A percentile compares a stretch with the other conserved stretches of the same genome.
phyloP scores from a whole-genome alignment of 352 stramenopile genomes.

The Pythium scleroteichum region DNA sequence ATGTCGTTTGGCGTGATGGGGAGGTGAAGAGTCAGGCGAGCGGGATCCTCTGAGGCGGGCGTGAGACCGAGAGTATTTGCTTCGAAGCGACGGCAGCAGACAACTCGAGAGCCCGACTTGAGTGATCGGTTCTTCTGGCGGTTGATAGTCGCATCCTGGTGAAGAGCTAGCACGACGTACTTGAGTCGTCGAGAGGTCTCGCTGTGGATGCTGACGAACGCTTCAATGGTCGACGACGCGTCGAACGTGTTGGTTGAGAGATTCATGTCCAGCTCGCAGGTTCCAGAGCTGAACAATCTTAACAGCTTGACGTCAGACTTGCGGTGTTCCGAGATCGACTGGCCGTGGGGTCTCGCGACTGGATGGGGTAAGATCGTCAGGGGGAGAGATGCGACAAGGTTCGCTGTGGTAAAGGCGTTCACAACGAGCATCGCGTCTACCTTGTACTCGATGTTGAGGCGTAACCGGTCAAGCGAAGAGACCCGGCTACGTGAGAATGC shows the following conservation, averaged over 20 bases:
- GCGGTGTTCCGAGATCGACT: no score
- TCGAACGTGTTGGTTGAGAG: no score
- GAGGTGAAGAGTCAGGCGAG: neutral
- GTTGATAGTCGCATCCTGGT: constrained; percentile 13
- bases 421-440: neutral
- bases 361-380: no score
- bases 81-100: constrained; percentile 11
- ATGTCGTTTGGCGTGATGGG: constrained; percentile 2
- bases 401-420: neutral
- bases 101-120: neutral
- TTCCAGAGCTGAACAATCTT: neutral
- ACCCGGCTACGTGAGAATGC: neutral
- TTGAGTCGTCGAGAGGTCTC: constrained; percentile 7
- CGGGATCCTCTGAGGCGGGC: neutral
- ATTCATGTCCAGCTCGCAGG: neutral
- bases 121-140: neutral
- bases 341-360: no score
- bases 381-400: neutral
- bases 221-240: no score
- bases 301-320: no score
- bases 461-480: neutral
- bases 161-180: constrained; percentile 11
- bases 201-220: no score
- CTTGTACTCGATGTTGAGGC: neutral
- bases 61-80: neutral